phyloP scores from a whole-genome alignment of 495 filamentous ascomycete species.

The Aspergillus cristatus region DNA sequence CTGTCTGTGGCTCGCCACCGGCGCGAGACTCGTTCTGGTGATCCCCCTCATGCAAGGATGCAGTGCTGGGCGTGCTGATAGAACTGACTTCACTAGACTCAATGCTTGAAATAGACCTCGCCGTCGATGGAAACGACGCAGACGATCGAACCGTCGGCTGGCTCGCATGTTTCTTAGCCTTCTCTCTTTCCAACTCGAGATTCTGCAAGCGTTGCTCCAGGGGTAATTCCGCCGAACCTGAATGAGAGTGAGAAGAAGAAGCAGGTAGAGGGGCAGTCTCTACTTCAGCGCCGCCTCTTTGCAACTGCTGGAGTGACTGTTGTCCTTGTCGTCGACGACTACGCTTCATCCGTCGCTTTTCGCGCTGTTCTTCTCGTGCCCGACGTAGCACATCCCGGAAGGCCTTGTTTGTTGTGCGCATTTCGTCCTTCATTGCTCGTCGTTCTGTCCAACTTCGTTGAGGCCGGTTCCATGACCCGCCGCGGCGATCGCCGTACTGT shows the following conservation, averaged over 20 bases:
- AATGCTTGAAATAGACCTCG: constrained; percentile 11
- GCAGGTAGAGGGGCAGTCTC: no score
- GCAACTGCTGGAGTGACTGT: constrained; percentile 4
- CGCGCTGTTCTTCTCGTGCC: constrained; percentile 32
- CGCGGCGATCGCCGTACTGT: constrained; percentile 9
- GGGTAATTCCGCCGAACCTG: not conserved
- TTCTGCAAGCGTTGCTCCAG: constrained; percentile 14
- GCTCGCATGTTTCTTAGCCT: constrained; percentile 4
- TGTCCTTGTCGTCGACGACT: constrained; percentile 16
- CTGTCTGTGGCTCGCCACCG: no score
- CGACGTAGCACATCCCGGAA: constrained; percentile 32
- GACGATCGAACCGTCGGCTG: constrained; percentile 8
- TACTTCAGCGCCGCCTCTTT: not conserved
- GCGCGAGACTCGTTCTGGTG: no score
- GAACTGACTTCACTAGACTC: constrained; percentile 17
- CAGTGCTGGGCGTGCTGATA: constrained; percentile 14
- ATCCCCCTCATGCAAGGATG: constrained; percentile 7
- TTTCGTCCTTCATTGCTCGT: constrained; percentile 30
- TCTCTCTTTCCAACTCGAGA: constrained; percentile 12
- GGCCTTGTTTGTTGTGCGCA: constrained; percentile 27
- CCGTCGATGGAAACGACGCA: constrained; percentile 3
- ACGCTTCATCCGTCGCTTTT: constrained; percentile 15
- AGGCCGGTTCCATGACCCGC: constrained; percentile 32
- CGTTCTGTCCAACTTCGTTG: constrained; percentile 23
- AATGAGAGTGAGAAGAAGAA: no score